phyloP scores from a whole-genome alignment of 768 basidiomycete genomes.

The Phylloporus sp. region DNA sequence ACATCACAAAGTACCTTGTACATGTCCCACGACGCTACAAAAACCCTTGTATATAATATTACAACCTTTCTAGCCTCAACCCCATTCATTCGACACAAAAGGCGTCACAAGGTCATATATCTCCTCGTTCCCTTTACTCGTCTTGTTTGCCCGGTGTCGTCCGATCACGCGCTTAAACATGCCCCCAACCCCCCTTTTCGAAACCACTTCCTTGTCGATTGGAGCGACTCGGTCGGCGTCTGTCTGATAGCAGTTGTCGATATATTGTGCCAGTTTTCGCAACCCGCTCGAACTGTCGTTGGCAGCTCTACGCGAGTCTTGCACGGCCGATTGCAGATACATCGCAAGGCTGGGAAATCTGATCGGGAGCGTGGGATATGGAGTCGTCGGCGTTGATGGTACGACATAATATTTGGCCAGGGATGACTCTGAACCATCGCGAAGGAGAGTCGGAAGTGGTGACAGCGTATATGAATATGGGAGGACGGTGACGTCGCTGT shows the following conservation, averaged over 20 bases:
- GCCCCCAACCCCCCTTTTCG: slow-evolving; percentile 41
- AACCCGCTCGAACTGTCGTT: slow-evolving; percentile 57
- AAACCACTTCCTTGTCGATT: slow-evolving; percentile 34
- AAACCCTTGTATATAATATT: not conserved
- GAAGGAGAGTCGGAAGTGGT: slow-evolving; percentile 54
- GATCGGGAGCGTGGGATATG: slow-evolving; percentile 69
- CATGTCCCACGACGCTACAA: not conserved
- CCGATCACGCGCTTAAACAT: slow-evolving; percentile 60
- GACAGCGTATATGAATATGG: slow-evolving; percentile 71
- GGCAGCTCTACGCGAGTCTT: slow-evolving; percentile 58
- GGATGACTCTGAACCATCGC: slow-evolving; percentile 56
- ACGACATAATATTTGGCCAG: slow-evolving; percentile 70
- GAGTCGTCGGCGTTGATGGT: slow-evolving; percentile 52
- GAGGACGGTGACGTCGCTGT: slow-evolving; percentile 57
- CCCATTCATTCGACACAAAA: slow-evolving; percentile 73
- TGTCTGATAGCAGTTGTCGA: slow-evolving; percentile 61
- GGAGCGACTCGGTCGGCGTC: slow-evolving; percentile 25
- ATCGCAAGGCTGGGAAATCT: slow-evolving; percentile 69
- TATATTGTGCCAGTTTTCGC: slow-evolving; percentile 64
- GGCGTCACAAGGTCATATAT: slow-evolving; percentile 80
- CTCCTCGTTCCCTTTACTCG: slow-evolving; percentile 63
- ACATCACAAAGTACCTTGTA: not conserved
- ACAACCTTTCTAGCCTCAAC: too few species aligned
- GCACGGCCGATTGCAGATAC: slow-evolving; percentile 68
- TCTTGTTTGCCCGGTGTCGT: slow-evolving; percentile 42